A percentile compares a stretch with the other conserved stretches of the same genome.
Conservation (phyloP, 345 rosid genomes). For the Schrenkiella parvula region DNA sequence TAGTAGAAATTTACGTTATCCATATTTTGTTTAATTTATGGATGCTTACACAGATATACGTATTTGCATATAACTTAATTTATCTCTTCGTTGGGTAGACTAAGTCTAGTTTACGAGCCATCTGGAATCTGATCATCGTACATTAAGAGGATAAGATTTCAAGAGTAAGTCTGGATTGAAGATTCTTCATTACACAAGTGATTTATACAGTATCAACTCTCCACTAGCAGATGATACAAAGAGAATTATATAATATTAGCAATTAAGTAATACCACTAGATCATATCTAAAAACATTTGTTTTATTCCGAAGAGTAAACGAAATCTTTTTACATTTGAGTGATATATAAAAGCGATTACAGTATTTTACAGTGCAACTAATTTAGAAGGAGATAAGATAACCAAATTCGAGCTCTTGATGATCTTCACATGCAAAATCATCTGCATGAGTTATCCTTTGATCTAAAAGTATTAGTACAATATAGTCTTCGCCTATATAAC, state of each 20-base stretch:
- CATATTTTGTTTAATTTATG: neutral
- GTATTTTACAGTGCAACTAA: neutral
- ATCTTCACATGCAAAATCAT: slow-evolving; percentile 14
- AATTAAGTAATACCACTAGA: neutral
- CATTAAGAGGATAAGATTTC: neutral
- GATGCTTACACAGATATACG: neutral
- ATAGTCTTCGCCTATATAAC: neutral
- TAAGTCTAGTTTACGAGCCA: neutral
- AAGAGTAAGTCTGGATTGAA: neutral
- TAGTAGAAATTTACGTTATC: neutral
- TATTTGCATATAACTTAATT: neutral
- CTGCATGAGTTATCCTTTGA: neutral
- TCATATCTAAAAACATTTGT: neutral
- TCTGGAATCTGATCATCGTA: neutral
- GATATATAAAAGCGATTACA: neutral
- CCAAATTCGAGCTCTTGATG: slow-evolving; percentile 5
- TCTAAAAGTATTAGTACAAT: neutral
- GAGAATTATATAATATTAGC: neutral
- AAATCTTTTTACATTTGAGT: neutral
- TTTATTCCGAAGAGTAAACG: neutral
- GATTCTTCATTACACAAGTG: neutral
- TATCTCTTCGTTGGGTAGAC: neutral
- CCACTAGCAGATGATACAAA: slow-evolving; percentile 2
- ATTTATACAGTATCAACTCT: too few relatives aligned
- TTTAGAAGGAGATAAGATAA: neutral